Evolutionary conservation across 2,329 filamentous ascomycete genomes (phyloP), one percentile per base, ranked within the genome.

Genomic region (Claviceps spartinae): DNA sequence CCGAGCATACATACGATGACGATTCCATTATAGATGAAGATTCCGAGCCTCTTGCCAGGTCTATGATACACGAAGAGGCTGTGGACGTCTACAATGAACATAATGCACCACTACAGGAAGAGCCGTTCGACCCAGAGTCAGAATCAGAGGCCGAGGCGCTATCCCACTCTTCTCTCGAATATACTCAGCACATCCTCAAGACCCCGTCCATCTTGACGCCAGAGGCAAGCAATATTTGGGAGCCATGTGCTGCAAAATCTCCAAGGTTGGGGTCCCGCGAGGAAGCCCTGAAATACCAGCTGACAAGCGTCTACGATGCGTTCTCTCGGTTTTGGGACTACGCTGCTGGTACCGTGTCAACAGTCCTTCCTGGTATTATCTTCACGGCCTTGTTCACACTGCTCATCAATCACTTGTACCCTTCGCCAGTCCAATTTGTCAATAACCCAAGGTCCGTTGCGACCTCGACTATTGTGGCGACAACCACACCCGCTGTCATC

Each of bases 151-250:
- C 72, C 18, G 68, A 69, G 24, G 65, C 62, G 7, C 65, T 65
- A 26, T 69, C 67, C 54, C 58, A 62, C 53, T 61, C 62, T 11
- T 75, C 74, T 22, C 68, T 76, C 26, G 67, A 70, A 51, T 77
- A 78, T 56, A 72, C 73, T 22, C 72, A 76, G 47, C 65, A 76
- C 58, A 71, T 68, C 50, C 69, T 77, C 43, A 65, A 65, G 47
- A 72, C 65, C 38, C 73, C 73, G 4, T 72, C 69, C 26, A 63
- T 69, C 26, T 57, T 59, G n/a, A 65, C 66, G 4, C 65, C 66
- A 11, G 67, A 69, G 45, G 62, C 61, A 22, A 66, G 61, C 53
- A 58, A 60, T 47, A 57, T 64, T 34, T 53, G 64, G 44, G 60
- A 61, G 48, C 54, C 49, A 37, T 36, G 56, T 24, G 40, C 48